These are phyloP conservation scores for Parastagonospora nodorum DNA, from an alignment of 2,329 filamentous ascomycete genomes.

Conservation along the genomic window DNA sequence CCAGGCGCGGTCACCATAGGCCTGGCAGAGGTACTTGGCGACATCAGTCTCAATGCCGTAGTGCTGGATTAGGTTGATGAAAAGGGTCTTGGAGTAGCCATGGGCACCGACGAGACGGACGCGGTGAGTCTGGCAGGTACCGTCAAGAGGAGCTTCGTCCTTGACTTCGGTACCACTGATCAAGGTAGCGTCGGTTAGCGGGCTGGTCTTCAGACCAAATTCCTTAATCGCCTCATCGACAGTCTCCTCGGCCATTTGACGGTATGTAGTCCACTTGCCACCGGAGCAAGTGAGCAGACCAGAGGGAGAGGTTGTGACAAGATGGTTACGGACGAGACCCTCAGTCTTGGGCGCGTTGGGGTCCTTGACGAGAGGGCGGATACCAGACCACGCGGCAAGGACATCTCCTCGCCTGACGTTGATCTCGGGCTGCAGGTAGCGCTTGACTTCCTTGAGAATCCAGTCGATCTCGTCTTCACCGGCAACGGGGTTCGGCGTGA, in stretches of 20 bases:
- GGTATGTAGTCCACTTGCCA: slow-evolving; percentile 92
- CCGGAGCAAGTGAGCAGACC: slow-evolving; percentile 84
- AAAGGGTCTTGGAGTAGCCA: slow-evolving; percentile 86
- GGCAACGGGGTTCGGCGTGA: slow-evolving; percentile 74
- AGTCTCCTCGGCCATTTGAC: slow-evolving; percentile 89
- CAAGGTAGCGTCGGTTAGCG: slow-evolving; percentile 65
- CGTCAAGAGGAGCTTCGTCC: slow-evolving; percentile 72
- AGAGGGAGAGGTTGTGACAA: slow-evolving; percentile 78
- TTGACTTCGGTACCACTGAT: slow-evolving; percentile 74
- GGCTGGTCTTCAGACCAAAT: slow-evolving; percentile 66
- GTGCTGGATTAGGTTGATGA: slow-evolving; percentile 94
- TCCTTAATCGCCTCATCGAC: slow-evolving; percentile 78
- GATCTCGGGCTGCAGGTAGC: slow-evolving; percentile 83
- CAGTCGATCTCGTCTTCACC: slow-evolving; percentile 85
- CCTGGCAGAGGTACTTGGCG: slow-evolving; percentile 82
- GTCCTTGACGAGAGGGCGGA: slow-evolving; percentile 83
- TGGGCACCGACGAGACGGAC: slow-evolving; percentile 83
- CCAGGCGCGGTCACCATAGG: slow-evolving; percentile 93
- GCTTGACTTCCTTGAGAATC: slow-evolving; percentile 82
- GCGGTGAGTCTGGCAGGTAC: slow-evolving; percentile 81
- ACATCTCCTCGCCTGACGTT: slow-evolving; percentile 84
- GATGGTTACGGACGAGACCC: slow-evolving; percentile 84
- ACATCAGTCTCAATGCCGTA: slow-evolving; percentile 92
- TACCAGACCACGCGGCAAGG: slow-evolving; percentile 88
- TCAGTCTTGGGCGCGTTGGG: slow-evolving; percentile 85